A percentile compares a stretch with the other conserved stretches of the same genome.
These are phyloP conservation scores for Magnolia kwangsiensis DNA, from an alignment of 164 flowering plant species.

Conservation along the genomic window DNA sequence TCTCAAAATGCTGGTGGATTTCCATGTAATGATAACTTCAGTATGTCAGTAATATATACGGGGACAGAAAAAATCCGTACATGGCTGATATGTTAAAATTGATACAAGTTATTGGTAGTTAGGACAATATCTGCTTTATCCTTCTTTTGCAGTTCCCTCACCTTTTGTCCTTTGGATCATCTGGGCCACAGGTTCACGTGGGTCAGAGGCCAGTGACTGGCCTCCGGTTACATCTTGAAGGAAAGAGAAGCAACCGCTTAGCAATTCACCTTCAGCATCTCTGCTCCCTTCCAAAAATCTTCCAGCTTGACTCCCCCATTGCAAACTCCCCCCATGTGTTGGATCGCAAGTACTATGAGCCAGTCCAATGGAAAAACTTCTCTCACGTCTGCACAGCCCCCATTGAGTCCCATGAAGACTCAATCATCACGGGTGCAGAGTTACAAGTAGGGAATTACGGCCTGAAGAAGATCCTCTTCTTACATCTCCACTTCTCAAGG, in stretches of 20 bases:
- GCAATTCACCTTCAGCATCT: slow-evolving; percentile 92
- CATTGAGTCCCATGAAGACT: slow-evolving; percentile 77
- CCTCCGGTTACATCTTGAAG: slow-evolving; percentile 74
- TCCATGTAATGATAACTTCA: no score
- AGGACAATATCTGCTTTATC: no score
- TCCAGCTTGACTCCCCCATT: slow-evolving; percentile 49
- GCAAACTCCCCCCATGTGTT: slow-evolving; percentile 37
- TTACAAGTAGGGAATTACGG: slow-evolving; percentile 73
- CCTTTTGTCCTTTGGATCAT: not conserved
- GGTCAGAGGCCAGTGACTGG: slow-evolving; percentile 89
- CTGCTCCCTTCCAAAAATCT: slow-evolving; percentile 69
- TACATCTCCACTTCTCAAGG: slow-evolving; percentile 69
- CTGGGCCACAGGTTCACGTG: slow-evolving; percentile 63
- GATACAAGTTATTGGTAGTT: no score
- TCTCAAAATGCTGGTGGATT: no score
- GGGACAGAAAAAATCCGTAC: no score
- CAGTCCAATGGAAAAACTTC: slow-evolving; percentile 85
- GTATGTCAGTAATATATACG: no score
- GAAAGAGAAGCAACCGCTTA: slow-evolving; percentile 70
- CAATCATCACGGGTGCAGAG: slow-evolving; percentile 87
- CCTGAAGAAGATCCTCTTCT: slow-evolving; percentile 67
- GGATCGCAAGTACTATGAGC: slow-evolving; percentile 70
- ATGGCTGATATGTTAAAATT: no score
- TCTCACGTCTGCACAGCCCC: slow-evolving; percentile 99
- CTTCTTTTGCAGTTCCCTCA: no score